phyloP scores from a whole-genome alignment of 2,329 filamentous ascomycete genomes.

The Sclerotinia borealis region DNA sequence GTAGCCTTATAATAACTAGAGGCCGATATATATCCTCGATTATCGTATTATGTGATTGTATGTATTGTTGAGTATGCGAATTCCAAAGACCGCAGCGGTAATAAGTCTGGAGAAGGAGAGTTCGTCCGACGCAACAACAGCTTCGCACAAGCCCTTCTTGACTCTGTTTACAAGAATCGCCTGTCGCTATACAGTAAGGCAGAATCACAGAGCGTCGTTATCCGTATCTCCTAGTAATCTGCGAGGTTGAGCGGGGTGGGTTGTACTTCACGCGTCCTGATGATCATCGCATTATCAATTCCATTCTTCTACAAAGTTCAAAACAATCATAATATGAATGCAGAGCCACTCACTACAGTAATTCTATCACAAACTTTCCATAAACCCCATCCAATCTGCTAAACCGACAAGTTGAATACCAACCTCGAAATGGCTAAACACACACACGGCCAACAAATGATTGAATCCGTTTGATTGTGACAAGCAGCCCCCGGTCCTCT shows the following conservation, averaged over 20 bases:
- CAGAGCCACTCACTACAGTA: neutral
- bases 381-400: neutral
- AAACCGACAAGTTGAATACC: neutral
- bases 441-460: neutral
- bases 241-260: constrained; percentile 3
- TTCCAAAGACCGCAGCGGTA: neutral
- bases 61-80: neutral
- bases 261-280: constrained; percentile 3
- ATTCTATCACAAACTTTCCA: neutral
- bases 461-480: neutral
- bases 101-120: too few relatives aligned
- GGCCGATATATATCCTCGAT: neutral
- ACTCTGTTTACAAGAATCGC: neutral
- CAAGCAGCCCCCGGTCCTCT: neutral
- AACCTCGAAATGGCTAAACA: neutral
- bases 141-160: neutral
- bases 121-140: neutral
- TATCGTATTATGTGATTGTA: neutral
- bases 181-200: neutral
- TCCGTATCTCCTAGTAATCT: neutral
- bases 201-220: neutral
- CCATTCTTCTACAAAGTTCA: neutral
- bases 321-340: neutral
- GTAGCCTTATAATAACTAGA: neutral
- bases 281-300: neutral